Evolutionary conservation across 208 protist species (phyloP).

Genomic region (Herpetomonas samuelpessoai): DNA sequence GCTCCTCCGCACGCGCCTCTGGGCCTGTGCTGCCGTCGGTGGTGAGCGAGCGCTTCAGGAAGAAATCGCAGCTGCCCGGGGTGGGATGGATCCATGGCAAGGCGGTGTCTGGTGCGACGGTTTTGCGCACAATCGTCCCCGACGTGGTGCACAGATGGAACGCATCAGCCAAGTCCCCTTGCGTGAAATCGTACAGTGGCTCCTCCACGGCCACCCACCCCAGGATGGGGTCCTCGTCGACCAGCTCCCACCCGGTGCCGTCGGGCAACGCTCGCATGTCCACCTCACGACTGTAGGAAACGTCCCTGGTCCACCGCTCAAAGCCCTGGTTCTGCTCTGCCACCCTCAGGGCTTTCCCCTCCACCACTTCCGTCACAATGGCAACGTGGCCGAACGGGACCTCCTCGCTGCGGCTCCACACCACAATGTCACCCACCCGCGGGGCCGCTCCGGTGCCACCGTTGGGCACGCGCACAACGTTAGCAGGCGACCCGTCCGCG

Average conservation of each 20-base stretch:
- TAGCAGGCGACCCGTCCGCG: constrained; percentile 19
- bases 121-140: constrained; percentile 45
- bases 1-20: constrained; percentile 23
- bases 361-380: constrained; percentile 40
- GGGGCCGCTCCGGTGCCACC: constrained; percentile 21
- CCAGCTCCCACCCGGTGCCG: constrained; percentile 25
- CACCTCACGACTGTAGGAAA: constrained; percentile 54
- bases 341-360: constrained; percentile 26
- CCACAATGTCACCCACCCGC: constrained; percentile 47
- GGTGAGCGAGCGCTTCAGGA: constrained; percentile 54
- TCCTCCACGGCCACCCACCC: constrained; percentile 56
- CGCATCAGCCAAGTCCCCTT: constrained; percentile 50
- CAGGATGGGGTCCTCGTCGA: constrained; percentile 50
- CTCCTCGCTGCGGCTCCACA: constrained; percentile 46
- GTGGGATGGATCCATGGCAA: constrained; percentile 49
- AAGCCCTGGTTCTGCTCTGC: constrained; percentile 79
- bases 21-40: constrained; percentile 26
- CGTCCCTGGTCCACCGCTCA: constrained; percentile 37
- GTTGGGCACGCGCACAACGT: constrained; percentile 32
- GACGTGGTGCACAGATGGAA: constrained; percentile 41
- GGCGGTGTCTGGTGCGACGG: constrained; percentile 33
- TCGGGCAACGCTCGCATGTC: constrained; percentile 15
- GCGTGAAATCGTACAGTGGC: constrained; percentile 46
- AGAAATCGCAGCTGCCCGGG: constrained; percentile 44
- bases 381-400: constrained; percentile 62